phyloP scores from a whole-genome alignment of 1,139 yeast genomes.

The Candida dubliniensis region DNA sequence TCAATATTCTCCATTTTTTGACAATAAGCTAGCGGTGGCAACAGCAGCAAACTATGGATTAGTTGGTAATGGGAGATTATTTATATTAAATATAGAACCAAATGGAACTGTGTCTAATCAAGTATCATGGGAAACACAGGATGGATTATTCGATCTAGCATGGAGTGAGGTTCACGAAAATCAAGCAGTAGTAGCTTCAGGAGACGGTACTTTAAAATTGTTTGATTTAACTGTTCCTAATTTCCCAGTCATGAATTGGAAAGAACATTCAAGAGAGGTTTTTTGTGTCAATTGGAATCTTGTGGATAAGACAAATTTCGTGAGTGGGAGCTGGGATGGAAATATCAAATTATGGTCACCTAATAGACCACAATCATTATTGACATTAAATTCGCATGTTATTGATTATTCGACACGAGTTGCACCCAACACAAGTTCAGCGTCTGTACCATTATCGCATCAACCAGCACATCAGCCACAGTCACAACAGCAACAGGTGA shows the following conservation, averaged over 20 bases:
- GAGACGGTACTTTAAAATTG: slow-evolving; percentile 84
- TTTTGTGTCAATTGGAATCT: slow-evolving; percentile 85
- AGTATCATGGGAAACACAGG: slow-evolving; percentile 82
- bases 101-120: slow-evolving; percentile 61
- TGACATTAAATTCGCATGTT: slow-evolving; percentile 51
- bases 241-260: slow-evolving; percentile 75
- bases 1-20: slow-evolving; percentile 89
- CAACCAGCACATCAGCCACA: slow-evolving; percentile 26
- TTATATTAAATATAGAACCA: slow-evolving; percentile 64
- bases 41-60: slow-evolving; percentile 90
- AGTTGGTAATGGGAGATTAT: slow-evolving; percentile 88
- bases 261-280: slow-evolving; percentile 85
- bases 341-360: slow-evolving; percentile 76
- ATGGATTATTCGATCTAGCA: slow-evolving; percentile 81
- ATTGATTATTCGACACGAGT: slow-evolving; percentile 31
- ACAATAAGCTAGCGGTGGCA: slow-evolving; percentile 86
- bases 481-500: slow-evolving; percentile 24
- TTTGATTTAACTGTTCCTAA: slow-evolving; percentile 70
- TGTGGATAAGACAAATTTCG: slow-evolving; percentile 70
- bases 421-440: slow-evolving; percentile 20
- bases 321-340: slow-evolving; percentile 92
- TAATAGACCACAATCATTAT: slow-evolving; percentile 53
- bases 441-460: slow-evolving; percentile 32
- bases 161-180: slow-evolving; percentile 94
- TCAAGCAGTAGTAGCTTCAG: slow-evolving; percentile 78